A percentile compares a stretch with the other conserved stretches of the same genome.
These are phyloP conservation scores for Aspergillus bombycis DNA, from an alignment of 2,329 filamentous ascomycete genomes.

Conservation along the genomic window DNA sequence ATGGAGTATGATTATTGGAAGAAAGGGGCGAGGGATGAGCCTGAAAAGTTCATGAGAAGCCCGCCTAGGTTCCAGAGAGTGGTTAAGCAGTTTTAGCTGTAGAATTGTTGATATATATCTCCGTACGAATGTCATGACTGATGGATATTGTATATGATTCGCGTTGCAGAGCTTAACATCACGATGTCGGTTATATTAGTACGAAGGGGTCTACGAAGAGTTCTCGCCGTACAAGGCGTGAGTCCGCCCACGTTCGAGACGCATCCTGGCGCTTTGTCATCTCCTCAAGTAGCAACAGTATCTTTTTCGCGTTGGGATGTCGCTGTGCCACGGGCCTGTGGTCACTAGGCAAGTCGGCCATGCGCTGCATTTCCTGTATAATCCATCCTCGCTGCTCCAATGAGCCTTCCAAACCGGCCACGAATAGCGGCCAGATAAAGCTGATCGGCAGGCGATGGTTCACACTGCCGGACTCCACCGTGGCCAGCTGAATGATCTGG, in stretches of 20 bases:
- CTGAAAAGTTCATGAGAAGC: constrained; percentile 47
- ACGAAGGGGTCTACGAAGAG: constrained; percentile 39
- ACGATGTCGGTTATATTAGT: constrained; percentile 27
- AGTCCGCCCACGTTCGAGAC: constrained; percentile 39
- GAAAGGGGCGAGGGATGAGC: constrained; percentile 54
- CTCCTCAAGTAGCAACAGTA: constrained; percentile 35
- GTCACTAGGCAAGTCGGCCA: constrained; percentile 24
- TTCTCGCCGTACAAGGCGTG: constrained; percentile 36
- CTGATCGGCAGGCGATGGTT: constrained; percentile 30
- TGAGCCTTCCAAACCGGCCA: constrained; percentile 38
- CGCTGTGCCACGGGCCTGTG: constrained; percentile 16
- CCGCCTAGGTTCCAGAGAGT: constrained; percentile 39
- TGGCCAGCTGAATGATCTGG: constrained; percentile 40
- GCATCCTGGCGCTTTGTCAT: constrained; percentile 39
- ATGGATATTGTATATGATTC: not conserved
- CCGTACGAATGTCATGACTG: not conserved
- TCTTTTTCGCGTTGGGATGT: constrained; percentile 38
- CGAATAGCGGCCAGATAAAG: constrained; percentile 41
- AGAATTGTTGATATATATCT: not conserved
- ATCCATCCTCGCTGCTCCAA: constrained; percentile 37
- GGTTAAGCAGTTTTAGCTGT: constrained; percentile 37
- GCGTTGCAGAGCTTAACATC: not conserved
- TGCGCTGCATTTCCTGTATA: constrained; percentile 36
- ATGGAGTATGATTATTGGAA: constrained; percentile 70
- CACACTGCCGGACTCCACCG: constrained; percentile 27